A percentile compares a stretch with the other conserved stretches of the same genome.
Conservation (phyloP, 2,329 filamentous ascomycete genomes). For the Ceratocystis cubensis region DNA sequence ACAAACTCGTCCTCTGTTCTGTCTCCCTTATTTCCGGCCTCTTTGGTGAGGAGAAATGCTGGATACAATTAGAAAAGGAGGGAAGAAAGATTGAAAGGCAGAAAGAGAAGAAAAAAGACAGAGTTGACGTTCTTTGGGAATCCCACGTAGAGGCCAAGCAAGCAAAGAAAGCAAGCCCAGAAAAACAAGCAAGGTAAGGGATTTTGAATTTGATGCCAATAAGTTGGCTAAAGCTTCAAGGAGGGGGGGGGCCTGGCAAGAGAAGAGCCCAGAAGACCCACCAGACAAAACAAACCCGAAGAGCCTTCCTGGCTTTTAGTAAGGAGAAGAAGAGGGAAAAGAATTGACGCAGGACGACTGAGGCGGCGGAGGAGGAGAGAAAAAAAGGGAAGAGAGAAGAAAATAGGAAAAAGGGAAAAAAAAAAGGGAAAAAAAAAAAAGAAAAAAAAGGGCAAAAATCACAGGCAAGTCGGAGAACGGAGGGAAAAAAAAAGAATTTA, state of each 20-base stretch:
- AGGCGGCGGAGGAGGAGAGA: not conserved
- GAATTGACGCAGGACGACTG: not conserved
- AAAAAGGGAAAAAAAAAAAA: not conserved
- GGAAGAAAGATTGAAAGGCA: slow-evolving; percentile 5
- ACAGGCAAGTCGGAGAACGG: too few species aligned
- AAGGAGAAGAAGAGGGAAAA: slow-evolving; percentile 1
- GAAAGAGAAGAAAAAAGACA: not conserved
- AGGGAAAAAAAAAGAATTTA: not conserved
- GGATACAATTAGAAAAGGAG: slow-evolving; percentile 7
- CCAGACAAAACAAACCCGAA: not conserved
- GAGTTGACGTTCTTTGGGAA: not conserved
- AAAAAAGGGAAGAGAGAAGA: not conserved
- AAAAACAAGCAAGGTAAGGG: not conserved
- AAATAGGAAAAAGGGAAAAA: not conserved
- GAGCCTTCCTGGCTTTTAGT: not conserved
- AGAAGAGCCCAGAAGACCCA: slow-evolving; percentile 9
- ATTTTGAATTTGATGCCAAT: not conserved
- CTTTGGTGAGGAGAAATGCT: slow-evolving; percentile 11
- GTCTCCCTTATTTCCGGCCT: not conserved
- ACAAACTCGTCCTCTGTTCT: not conserved
- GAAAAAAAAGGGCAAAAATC: not conserved
- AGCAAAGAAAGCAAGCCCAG: not conserved
- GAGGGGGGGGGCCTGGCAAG: not conserved
- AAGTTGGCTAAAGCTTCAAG: not conserved
- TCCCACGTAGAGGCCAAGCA: not conserved